Evolutionary conservation across 2,329 filamentous ascomycete species (phyloP), one percentile per base, ranked within the genome.

Genomic region (Xylogone sp.): DNA sequence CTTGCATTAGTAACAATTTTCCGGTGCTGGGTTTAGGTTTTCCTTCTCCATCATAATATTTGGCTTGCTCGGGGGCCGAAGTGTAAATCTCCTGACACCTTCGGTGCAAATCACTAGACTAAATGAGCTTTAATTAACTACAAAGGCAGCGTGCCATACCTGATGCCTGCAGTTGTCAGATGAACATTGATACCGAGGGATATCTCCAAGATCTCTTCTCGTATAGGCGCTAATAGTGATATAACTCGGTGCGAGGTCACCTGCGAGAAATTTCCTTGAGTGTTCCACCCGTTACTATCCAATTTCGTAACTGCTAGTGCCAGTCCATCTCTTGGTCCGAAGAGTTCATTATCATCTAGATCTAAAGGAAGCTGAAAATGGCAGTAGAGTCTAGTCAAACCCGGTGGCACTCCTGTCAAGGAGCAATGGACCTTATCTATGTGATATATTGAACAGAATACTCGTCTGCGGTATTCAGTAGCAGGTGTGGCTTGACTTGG

Each of bases 171-270:
- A 45, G 48, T 52, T 9, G 59, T 53, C n/a, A 61, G 53, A 18
- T 53, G 29, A 29, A 61, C 56, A 52, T 63, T 60, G 2, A 61
- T 56, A 3, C 61, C 61, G 10, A 65, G 51, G 3, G 62, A 58
- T 29, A 62, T 16, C 43, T 63, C 61, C 9, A 66, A 48, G 10
- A 66, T 64, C 34, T 64, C 62, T 45, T 66, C 64, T 27, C 62
- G 56, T 22, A 64, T 53, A 9, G 50, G 43, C 21, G 48, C 49
- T 6, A 62, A 44, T 10, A 54, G 48, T 13, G 56, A 48, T 21
- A 52, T 56, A n/a, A 53, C 56, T 50, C 63, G 46, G 9, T 54
- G 49, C 8, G 54, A 52, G 8, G 58, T 60, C 4, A 53, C 46
- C 10, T 52, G 27, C 39, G 59, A 46, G 2, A 60, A 53, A 5